Base-by-base conservation (phyloP, 2,329 filamentous ascomycete genomes). In the Colletotrichum plurivorum region DNA sequence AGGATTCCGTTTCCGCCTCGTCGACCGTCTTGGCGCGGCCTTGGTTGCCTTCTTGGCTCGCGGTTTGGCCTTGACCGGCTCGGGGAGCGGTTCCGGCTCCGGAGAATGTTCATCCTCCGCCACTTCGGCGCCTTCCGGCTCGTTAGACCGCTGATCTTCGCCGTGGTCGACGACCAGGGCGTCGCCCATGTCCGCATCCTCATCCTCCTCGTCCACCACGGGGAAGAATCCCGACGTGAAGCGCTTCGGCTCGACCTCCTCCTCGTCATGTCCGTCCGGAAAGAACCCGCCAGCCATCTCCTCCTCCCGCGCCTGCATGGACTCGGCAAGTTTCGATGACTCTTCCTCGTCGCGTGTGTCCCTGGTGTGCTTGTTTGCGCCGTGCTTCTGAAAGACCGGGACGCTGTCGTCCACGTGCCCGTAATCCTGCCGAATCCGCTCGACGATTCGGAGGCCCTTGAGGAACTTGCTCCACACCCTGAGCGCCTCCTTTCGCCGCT, bases 381-480 rank as follows among this genome's bases (percentile, higher is more conserved):
- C 52, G 18, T 63, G 27, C 61, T 84, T 85, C 31, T 88, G 87
- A 70, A 89, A 84, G 1, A 88, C 84, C 16, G 89, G 86, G 4
- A 84, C 80, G 27, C 81, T 80, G 10, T 87, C 85, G 51, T 84
- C 82, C 4, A 88, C 82, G 45, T 90, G 86, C 1, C 92, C 93
- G 77, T 97, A 97, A 70, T 97, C 93, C 63, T 90, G 87, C 48
- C 86, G 86, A 48, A 97, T 91, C 56, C 94, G 87, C 77, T 96
- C 88, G 20, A 94, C 86, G 66, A 98, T 96, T 3, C 94, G 87
- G 80, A 98, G 77, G 0, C 95, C 95, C 85, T 95, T 93, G 15
- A 97, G 80, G 73, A 98, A 94, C 79, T 93, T 97, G 66, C 93
- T 89, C 96, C 96, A 99, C 73, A 90, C 88, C 1, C 87, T 88